Base-by-base conservation (phyloP, 768 basidiomycete species). In the Piloderma croceum region DNA sequence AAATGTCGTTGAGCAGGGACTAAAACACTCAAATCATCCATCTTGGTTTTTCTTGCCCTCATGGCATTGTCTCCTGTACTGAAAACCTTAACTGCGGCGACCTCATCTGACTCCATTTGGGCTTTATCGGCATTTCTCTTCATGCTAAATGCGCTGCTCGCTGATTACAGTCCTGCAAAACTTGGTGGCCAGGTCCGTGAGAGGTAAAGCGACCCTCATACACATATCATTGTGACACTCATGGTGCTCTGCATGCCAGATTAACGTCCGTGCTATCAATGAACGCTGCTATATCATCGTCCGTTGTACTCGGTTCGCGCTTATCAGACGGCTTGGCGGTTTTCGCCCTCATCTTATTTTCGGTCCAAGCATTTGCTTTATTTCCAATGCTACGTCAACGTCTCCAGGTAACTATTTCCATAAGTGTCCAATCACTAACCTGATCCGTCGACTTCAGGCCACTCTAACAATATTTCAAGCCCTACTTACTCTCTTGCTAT, bases 81-180 rank as follows among this genome's bases (percentile, higher is more conserved):
- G 41, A 78, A 83, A 54, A 97, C 94, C 5, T 66, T 99, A 54
- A 94, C 91, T 21, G 86, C 89, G 27, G 90, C 93, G 19, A 97
- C 93, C 4, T 96, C 94, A 27, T 88, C 88, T 10, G 96, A 99
- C 60, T 91, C 91, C 21, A 93, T 98, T 48, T 97, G 91, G 91
- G 92, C 94, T 5, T 64, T 97, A 37, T 79, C 90, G n/a, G 87
- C 88, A 3, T 70, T 73, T 38, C 75, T 98, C 32, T 89, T 97
- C 60, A 67, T 78, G 38, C 66, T 96, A 27, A 90, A 93, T 57
- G 71, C 81, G 15, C 65, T 93, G 43, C 66, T 97, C 35, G 86
- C 86, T 11, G 90, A 96, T 62, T 94, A 90, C 58, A 76, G 78
- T 45, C 68, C 72, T 44, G 62, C 65, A 39, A 62, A 66, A 42